Conservation (phyloP, 2,329 filamentous ascomycete species). For the Diaporthe citriasiana region DNA sequence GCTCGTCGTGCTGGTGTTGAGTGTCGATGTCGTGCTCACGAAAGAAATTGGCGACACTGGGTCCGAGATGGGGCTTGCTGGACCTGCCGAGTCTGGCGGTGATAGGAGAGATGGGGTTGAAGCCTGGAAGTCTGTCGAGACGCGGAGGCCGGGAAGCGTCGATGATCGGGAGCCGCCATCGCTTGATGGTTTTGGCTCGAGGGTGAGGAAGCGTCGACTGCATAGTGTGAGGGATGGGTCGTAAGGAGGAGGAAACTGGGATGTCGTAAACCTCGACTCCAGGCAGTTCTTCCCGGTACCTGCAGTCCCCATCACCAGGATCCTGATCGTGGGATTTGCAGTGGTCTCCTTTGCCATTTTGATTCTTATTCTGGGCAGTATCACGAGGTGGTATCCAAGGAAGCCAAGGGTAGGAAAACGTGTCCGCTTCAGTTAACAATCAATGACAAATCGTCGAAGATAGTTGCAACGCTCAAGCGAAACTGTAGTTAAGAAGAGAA, state of each 20-base stretch:
- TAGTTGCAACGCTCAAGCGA: background rate
- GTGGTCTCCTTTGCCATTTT: conserved; percentile 38
- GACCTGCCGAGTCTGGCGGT: conserved; percentile 41
- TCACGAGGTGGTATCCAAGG: conserved; percentile 6
- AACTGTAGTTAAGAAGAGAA: conserved; percentile 3
- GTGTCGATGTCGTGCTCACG: conserved; percentile 18
- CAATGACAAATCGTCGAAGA: conserved; percentile 16
- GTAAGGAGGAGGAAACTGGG: conserved; percentile 49
- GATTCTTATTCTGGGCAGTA: background rate
- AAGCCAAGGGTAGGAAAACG: background rate
- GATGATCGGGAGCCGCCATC: conserved; percentile 14
- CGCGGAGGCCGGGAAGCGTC: background rate
- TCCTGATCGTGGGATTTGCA: conserved; percentile 46
- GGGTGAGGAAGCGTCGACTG: conserved; percentile 48
- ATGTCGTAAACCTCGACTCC: conserved; percentile 51
- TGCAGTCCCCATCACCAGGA: conserved; percentile 48
- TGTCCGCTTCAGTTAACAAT: background rate
- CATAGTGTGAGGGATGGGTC: conserved; percentile 49
- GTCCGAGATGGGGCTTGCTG: conserved; percentile 42
- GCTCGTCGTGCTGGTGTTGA: conserved; percentile 22
- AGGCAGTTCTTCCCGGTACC: conserved; percentile 51
- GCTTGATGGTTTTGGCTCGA: conserved; percentile 33
- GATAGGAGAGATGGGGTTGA: conserved; percentile 17
- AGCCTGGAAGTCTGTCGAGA: background rate
- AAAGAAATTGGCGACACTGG: conserved; percentile 14